A percentile compares a stretch with the other conserved stretches of the same genome.
phyloP scores from a whole-genome alignment of 2,329 filamentous ascomycete species.

The Exophiala sp. region DNA sequence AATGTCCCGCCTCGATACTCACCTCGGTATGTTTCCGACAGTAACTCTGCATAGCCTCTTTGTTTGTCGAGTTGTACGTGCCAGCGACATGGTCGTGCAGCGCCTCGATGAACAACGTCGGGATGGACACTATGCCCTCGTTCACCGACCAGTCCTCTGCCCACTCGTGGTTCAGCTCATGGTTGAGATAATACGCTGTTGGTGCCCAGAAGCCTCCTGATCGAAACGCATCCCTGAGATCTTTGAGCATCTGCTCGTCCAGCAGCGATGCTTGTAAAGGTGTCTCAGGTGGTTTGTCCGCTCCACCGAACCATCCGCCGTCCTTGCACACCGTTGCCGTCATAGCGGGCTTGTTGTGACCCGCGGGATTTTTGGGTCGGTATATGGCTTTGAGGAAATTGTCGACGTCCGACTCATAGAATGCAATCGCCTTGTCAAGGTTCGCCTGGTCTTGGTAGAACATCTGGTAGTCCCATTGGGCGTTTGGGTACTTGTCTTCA shows the following conservation, averaged over 20 bases:
- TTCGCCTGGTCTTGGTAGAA: conserved; percentile 12
- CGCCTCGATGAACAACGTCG: conserved; percentile 19
- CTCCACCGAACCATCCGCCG: conserved; percentile 16
- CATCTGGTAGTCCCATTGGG: conserved; percentile 18
- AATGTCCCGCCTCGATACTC: conserved; percentile 56
- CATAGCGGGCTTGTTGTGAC: conserved; percentile 3
- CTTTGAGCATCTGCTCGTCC: conserved; percentile 5
- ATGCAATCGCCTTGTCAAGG: conserved; percentile 5
- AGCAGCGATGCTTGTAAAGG: conserved; percentile 9
- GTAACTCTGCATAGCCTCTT: conserved; percentile 16
- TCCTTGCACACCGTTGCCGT: conserved; percentile 29
- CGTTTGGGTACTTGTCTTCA: conserved; percentile 35
- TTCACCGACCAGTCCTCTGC: conserved; percentile 40
- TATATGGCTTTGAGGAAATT: conserved; percentile 7
- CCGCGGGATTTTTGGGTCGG: neutral
- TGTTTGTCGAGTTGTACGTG: conserved; percentile 6
- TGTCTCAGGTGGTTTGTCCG: conserved; percentile 6
- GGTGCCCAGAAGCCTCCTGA: conserved; percentile 40
- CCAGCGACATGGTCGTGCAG: conserved; percentile 10
- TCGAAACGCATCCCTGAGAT: conserved; percentile 31
- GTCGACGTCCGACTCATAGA: conserved; percentile 12
- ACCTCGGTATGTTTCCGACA: conserved; percentile 16
- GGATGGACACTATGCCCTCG: conserved; percentile 18
- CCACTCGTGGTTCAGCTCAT: conserved; percentile 42
- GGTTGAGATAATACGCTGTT: conserved; percentile 44